Percentiles rank a stretch among this genome's conserved stretches.
phyloP scores from a whole-genome alignment of 345 rosid species.

The Corchorus olitorius region DNA sequence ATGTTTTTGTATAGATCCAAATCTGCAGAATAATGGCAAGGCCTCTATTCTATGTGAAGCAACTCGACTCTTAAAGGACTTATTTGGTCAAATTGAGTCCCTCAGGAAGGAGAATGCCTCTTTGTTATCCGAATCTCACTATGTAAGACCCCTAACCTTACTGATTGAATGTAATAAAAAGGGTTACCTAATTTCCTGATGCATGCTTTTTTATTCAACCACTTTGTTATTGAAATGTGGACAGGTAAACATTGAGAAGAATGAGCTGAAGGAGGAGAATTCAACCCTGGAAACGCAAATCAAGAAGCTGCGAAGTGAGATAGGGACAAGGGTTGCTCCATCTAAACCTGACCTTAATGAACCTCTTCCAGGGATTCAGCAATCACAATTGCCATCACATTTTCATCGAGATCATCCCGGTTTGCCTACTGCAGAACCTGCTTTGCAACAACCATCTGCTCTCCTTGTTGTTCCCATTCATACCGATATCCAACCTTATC shows the following conservation, averaged over 20 bases:
- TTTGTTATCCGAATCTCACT: constrained; percentile 74
- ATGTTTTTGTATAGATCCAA: constrained; percentile 45
- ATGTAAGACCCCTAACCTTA: constrained; percentile 47
- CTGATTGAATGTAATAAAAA: not conserved
- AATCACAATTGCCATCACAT: constrained; percentile 40
- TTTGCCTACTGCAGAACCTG: constrained; percentile 33
- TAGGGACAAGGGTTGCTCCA: constrained; percentile 43
- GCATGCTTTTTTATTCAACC: not conserved
- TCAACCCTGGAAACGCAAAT: constrained; percentile 66
- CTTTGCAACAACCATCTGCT: constrained; percentile 52
- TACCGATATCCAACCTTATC: constrained; percentile 48
- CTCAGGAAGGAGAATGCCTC: constrained; percentile 72
- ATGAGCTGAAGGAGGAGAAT: constrained; percentile 84
- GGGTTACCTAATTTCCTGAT: not conserved
- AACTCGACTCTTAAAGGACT: constrained; percentile 70
- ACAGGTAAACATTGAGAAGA: constrained; percentile 78
- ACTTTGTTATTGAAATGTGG: not conserved
- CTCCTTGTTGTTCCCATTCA: constrained; percentile 69
- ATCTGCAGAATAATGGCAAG: constrained; percentile 77
- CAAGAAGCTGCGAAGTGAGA: constrained; percentile 49
- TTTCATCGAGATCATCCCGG: constrained; percentile 32
- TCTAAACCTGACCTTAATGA: constrained; percentile 64
- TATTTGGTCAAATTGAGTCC: constrained; percentile 64
- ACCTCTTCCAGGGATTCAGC: constrained; percentile 49
- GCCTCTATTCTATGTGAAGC: constrained; percentile 75